Evolutionary conservation across 1,284 basidiomycete species (phyloP), one percentile per base, ranked within the genome.

Genomic region (Coriolopsis trogii): DNA sequence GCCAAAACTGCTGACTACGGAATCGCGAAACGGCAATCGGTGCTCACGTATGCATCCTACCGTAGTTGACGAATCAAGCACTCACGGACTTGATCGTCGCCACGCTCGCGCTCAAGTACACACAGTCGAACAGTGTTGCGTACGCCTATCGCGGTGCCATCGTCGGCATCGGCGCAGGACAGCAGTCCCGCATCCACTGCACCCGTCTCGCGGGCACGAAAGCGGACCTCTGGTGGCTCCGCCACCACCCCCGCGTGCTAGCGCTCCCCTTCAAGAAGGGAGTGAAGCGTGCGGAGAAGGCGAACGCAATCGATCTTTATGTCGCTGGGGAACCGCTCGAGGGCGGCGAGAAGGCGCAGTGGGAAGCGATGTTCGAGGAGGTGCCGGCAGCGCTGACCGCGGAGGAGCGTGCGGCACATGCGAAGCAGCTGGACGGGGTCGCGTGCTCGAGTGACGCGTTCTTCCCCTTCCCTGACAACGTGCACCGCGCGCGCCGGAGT

Each of bases 401-500:
- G 18, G 79, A 81, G 62, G 95, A 98, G 76, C 86, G 84, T 66
- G 81, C 76, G 61, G 79, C 79, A 46, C 93, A 93, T 81, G 83
- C 85, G 55, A 71, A 67, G 49, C 75, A 86, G 73, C 74, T 97
- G 54, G 85, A 87, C 47, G 91, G 85, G 29, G 96, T 99, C 42
- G 87, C 91, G 6, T 95, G 95, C 70, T 93, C 93, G 30, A 94
- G 91, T 59, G 97, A 99, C 65, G 96, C 96, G 51, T 99, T 99
- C 82, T 99, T 99, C 92, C 96, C 96, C 33, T 99, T 99, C 86
- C 86, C 95, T 7, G 97, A 99, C 73, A 99, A 99, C 66, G 96
- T 99, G 36, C 91, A 98, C 71, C 81, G 96, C 50, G 93, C 93
- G 44, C 82, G 85, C 69, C 89, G 92, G 77, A 95, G 92, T 58